These are phyloP conservation scores for Tagetes erecta DNA, from an alignment of 129 eudicot species.

Conservation along the genomic window DNA sequence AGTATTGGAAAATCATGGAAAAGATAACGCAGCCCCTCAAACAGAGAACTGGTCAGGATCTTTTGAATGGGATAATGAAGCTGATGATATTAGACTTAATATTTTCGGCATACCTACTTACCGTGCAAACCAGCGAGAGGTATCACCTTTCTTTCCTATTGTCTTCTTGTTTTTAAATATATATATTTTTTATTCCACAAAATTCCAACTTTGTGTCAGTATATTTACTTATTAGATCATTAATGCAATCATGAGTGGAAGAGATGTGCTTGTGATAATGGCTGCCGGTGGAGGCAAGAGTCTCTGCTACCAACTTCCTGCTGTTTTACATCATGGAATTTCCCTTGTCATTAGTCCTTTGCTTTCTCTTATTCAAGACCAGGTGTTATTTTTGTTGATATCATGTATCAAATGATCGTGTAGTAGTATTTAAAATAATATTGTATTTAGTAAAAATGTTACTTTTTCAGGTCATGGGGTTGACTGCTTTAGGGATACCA, in stretches of 20 bases:
- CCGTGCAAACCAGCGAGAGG: constrained; percentile 97
- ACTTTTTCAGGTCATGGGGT: constrained; percentile 86
- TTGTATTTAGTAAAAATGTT: constrained; percentile 7
- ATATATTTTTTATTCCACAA: background rate
- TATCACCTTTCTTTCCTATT: constrained; percentile 26
- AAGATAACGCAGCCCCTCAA: constrained; percentile 44
- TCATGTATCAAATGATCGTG: background rate
- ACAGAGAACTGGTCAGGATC: constrained; percentile 80
- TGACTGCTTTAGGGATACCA: constrained; percentile 93
- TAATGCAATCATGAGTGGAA: constrained; percentile 89
- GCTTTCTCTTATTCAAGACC: constrained; percentile 98
- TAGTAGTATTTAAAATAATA: background rate
- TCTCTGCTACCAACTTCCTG: constrained; percentile 99
- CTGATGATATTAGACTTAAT: constrained; percentile 78
- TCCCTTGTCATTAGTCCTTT: constrained; percentile 94
- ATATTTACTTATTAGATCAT: constrained; percentile 54
- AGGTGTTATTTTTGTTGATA: constrained; percentile 46
- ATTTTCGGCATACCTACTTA: constrained; percentile 79
- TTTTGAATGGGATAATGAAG: constrained; percentile 83
- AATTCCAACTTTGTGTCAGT: background rate
- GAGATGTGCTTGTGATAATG: constrained; percentile 96
- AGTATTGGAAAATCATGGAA: constrained; percentile 37
- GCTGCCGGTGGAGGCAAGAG: constrained; percentile 99
- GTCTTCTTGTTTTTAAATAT: background rate
- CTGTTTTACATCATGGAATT: constrained; percentile 74